A percentile compares a stretch with the other conserved stretches of the same genome.
These are phyloP conservation scores for Funneliformis mosseae DNA, from an alignment of 192 early-diverging fungal species.

Conservation along the genomic window DNA sequence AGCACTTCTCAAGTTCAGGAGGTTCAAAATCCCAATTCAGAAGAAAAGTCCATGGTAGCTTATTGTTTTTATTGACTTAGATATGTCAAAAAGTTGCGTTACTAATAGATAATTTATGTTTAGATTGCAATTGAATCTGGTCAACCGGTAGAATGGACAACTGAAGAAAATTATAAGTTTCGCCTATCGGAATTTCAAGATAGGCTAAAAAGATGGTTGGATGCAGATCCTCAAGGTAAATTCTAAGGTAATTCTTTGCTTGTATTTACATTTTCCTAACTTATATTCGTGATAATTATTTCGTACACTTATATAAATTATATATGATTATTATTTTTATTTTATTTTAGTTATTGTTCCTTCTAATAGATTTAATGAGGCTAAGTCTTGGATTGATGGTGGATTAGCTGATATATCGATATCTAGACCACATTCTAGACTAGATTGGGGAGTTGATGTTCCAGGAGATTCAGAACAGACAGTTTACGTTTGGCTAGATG, in stretches of 20 bases:
- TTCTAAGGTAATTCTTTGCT: neutral
- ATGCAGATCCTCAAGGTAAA: constrained; percentile 60
- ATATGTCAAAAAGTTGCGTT: neutral
- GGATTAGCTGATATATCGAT: constrained; percentile 80
- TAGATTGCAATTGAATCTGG: constrained; percentile 81
- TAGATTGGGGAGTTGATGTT: constrained; percentile 91
- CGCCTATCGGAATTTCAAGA: constrained; percentile 65
- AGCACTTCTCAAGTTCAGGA: constrained; percentile 72
- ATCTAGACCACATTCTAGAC: constrained; percentile 75
- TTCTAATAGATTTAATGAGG: constrained; percentile 63
- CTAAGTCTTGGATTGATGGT: constrained; percentile 57
- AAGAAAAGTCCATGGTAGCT: constrained; percentile 50
- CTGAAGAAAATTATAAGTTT: constrained; percentile 96
- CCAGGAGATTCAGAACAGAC: constrained; percentile 86
- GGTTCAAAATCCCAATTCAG: constrained; percentile 54
- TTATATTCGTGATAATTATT: no score
- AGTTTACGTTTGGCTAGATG: constrained; percentile 98
- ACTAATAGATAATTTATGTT: constrained; percentile 7
- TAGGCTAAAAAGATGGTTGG: constrained; percentile 69
- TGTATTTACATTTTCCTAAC: neutral
- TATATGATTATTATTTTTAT: neutral
- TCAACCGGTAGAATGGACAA: constrained; percentile 83
- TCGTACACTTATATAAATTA: no score
- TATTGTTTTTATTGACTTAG: neutral
- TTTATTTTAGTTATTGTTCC: constrained; percentile 64